Conservation (phyloP, 768 basidiomycete genomes). For the Russula sp. region DNA sequence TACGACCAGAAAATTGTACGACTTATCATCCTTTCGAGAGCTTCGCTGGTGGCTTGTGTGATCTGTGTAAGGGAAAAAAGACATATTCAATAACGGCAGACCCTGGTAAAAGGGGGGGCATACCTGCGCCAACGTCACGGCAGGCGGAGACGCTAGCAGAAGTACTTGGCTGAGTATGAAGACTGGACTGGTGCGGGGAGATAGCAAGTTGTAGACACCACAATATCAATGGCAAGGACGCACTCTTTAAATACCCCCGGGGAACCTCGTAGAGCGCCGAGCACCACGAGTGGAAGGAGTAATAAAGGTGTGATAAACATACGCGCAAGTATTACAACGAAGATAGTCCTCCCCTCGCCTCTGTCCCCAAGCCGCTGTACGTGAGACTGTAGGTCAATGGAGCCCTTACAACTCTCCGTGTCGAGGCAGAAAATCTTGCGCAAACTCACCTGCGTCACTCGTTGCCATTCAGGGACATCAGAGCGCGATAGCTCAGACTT, state of each 20-base stretch:
- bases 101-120: background rate
- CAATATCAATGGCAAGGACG: slow-evolving; percentile 29
- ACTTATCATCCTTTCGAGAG: slow-evolving; percentile 85
- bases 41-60: slow-evolving; percentile 76
- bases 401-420: slow-evolving; percentile 41
- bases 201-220: background rate
- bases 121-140: slow-evolving; percentile 58
- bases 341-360: slow-evolving; percentile 77
- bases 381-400: slow-evolving; percentile 37
- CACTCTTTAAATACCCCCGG: slow-evolving; percentile 69
- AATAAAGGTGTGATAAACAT: slow-evolving; percentile 82
- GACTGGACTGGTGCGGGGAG: slow-evolving; percentile 50
- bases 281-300: slow-evolving; percentile 66
- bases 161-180: slow-evolving; percentile 83
- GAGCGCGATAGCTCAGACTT: slow-evolving; percentile 28
- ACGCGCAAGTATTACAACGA: slow-evolving; percentile 70
- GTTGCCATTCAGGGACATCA: slow-evolving; percentile 12
- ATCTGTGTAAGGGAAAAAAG: slow-evolving; percentile 38
- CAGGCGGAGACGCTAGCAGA: slow-evolving; percentile 75
- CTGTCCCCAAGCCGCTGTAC: slow-evolving; percentile 24
- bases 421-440: slow-evolving; percentile 37
- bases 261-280: slow-evolving; percentile 50
- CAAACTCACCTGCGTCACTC: slow-evolving; percentile 34
- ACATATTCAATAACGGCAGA: slow-evolving; percentile 23
- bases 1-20: slow-evolving; percentile 93